phyloP scores from a whole-genome alignment of 257 asterid genomes.

The Solanum tacnaense region DNA sequence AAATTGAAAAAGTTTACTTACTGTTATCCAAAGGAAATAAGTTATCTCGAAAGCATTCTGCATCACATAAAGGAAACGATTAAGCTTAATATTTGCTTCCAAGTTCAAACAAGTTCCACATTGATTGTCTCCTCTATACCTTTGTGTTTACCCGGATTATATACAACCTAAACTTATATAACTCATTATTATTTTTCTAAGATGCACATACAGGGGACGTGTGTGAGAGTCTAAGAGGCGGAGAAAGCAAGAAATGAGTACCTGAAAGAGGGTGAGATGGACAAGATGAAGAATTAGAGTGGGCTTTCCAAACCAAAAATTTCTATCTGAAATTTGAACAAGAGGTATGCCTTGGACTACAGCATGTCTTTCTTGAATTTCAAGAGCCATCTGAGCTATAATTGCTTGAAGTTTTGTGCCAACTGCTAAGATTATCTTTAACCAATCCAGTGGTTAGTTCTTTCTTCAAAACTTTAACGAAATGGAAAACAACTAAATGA shows the following conservation, averaged over 20 bases:
- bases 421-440: conserved; percentile 73
- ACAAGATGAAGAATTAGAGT: conserved; percentile 50
- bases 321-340: conserved; percentile 78
- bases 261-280: conserved; percentile 91
- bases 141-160: too few relatives aligned
- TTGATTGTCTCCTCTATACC: neutral
- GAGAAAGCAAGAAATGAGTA: neutral
- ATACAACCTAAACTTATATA: neutral
- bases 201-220: neutral
- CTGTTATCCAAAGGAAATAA: conserved; percentile 83
- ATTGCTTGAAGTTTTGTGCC: conserved; percentile 94
- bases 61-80: neutral
- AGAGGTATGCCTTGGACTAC: conserved; percentile 97
- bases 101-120: neutral
- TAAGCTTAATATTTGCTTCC: neutral
- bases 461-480: neutral
- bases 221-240: neutral
- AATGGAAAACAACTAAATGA: neutral
- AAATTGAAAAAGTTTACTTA: conserved; percentile 7
- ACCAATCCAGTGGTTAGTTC: conserved; percentile 25
- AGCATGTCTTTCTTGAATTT: conserved; percentile 87
- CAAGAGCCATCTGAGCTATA: conserved; percentile 86
- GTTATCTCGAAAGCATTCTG: conserved; percentile 98
- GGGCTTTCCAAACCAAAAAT: conserved; percentile 86
- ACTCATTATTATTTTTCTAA: neutral